Percentiles rank a stretch among this genome's conserved stretches.
These are phyloP conservation scores for Raffaelea ambrosiae DNA, from an alignment of 2,329 filamentous ascomycete genomes.

Conservation along the genomic window DNA sequence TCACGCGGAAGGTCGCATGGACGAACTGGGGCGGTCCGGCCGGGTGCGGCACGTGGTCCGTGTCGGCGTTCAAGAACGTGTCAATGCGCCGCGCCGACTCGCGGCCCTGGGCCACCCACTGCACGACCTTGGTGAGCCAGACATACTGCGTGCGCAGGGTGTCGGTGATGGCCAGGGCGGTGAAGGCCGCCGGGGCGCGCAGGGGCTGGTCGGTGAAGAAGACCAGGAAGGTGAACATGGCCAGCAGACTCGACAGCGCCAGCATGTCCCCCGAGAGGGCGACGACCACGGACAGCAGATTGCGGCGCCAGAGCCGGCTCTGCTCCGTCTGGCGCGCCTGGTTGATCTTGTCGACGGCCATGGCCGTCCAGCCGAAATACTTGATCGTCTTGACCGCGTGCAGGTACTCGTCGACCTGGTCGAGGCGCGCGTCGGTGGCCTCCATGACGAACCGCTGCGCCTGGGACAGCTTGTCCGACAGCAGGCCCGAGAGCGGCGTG, in stretches of 20 bases:
- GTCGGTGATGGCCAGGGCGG: slow-evolving; percentile 15
- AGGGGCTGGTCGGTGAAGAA: slow-evolving; percentile 4
- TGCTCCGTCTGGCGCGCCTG: slow-evolving; percentile 10
- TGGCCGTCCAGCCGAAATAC: slow-evolving; percentile 89
- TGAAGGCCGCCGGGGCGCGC: slow-evolving; percentile 13
- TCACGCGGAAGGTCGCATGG: slow-evolving; percentile 16
- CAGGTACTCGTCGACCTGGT: slow-evolving; percentile 83
- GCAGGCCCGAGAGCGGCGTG: slow-evolving; percentile 19
- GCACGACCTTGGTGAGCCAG: slow-evolving; percentile 13
- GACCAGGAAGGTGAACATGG: slow-evolving; percentile 7
- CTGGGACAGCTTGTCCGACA: slow-evolving; percentile 18
- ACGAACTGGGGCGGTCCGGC: slow-evolving; percentile 19
- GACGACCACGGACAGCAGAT: slow-evolving; percentile 15
- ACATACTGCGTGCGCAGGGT: slow-evolving; percentile 14
- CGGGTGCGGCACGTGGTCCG: slow-evolving; percentile 16
- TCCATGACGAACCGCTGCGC: slow-evolving; percentile 22
- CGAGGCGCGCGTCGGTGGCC: slow-evolving; percentile 75
- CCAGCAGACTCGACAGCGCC: slow-evolving; percentile 11
- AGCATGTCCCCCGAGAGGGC: slow-evolving; percentile 13
- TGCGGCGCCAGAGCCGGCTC: slow-evolving; percentile 20
- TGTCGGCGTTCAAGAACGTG: slow-evolving; percentile 18
- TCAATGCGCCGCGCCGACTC: slow-evolving; percentile 22
- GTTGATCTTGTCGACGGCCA: slow-evolving; percentile 47
- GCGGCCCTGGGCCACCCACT: slow-evolving; percentile 20
- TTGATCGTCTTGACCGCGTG: slow-evolving; percentile 96